phyloP scores from a whole-genome alignment of 2,329 filamentous ascomycete genomes.

The Hymenoscyphus infarciens region DNA sequence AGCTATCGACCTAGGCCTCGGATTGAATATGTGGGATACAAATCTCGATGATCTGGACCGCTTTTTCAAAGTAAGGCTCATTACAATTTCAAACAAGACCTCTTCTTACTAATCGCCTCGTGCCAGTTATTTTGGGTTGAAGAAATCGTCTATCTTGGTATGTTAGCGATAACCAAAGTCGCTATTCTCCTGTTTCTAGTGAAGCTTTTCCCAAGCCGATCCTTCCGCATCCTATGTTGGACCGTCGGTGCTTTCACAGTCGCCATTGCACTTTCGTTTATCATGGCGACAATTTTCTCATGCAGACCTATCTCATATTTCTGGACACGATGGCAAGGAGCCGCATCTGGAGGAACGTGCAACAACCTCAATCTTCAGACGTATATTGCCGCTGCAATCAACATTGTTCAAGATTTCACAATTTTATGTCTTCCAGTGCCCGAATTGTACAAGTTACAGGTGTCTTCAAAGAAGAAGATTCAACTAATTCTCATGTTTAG shows the following conservation, averaged over 20 bases:
- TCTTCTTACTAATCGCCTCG: no score
- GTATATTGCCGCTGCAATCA: constrained; percentile 49
- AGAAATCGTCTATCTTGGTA: constrained; percentile 17
- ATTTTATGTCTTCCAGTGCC: constrained; percentile 49
- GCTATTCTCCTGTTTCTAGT: constrained; percentile 18
- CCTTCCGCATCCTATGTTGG: constrained; percentile 37
- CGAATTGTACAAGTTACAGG: constrained; percentile 41
- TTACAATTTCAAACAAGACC: no score
- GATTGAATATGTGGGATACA: no score
- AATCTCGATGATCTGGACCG: no score
- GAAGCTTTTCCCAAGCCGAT: constrained; percentile 16
- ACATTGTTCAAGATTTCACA: constrained; percentile 49
- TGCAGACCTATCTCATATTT: constrained; percentile 48
- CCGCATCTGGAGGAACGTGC: constrained; percentile 45
- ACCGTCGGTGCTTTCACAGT: constrained; percentile 39
- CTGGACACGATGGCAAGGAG: constrained; percentile 51
- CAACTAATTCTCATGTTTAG: constrained; percentile 48
- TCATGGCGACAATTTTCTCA: constrained; percentile 8
- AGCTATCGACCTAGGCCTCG: no score
- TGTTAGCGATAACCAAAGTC: constrained; percentile 17
- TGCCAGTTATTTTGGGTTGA: constrained; percentile 15
- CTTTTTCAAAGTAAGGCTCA: no score
- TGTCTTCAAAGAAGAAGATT: constrained; percentile 46
- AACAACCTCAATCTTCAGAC: constrained; percentile 46
- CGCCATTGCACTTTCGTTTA: constrained; percentile 12